phyloP scores from a whole-genome alignment of 1,284 basidiomycete species.

The Ustilago lituana region DNA sequence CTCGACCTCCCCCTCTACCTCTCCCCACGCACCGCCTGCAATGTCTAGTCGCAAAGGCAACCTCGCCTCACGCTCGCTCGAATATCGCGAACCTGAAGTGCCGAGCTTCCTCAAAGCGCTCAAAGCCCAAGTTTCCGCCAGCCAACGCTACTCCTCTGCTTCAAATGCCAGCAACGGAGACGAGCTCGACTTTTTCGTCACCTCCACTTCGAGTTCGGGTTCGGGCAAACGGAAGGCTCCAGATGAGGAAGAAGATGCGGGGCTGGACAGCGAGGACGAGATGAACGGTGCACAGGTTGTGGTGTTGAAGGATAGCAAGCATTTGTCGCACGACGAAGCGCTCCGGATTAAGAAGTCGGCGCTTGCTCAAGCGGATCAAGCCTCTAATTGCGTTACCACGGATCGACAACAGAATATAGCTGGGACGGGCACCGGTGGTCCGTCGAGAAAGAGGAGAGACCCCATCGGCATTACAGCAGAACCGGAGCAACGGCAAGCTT shows the following conservation, averaged over 20 bases:
- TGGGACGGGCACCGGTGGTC: neutral
- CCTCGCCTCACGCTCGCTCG: slow-evolving; percentile 27
- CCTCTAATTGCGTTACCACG: too few relatives aligned
- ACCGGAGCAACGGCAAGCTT: neutral
- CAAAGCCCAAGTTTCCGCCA: slow-evolving; percentile 31
- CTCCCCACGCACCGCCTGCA: neutral
- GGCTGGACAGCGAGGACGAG: slow-evolving; percentile 42
- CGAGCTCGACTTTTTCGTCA: slow-evolving; percentile 26
- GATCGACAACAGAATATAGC: slow-evolving; percentile 29
- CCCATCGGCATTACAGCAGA: neutral
- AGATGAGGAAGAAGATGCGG: neutral
- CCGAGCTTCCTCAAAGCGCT: slow-evolving; percentile 36
- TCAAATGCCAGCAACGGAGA: neutral
- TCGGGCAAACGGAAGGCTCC: slow-evolving; percentile 2
- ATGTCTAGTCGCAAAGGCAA: slow-evolving; percentile 28
- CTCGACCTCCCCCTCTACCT: neutral
- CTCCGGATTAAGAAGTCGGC: slow-evolving; percentile 5
- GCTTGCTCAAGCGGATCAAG: too few relatives aligned
- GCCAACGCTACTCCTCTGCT: slow-evolving; percentile 5
- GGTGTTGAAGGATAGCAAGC: slow-evolving; percentile 56
- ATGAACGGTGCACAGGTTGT: slow-evolving; percentile 54
- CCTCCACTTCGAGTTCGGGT: slow-evolving; percentile 6
- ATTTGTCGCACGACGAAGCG: slow-evolving; percentile 47
- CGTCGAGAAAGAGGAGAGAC: slow-evolving; percentile 1
- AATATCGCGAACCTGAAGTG: slow-evolving; percentile 24